A percentile compares a stretch with the other conserved stretches of the same genome.
Evolutionary conservation across 2,329 filamentous ascomycete species (phyloP).

Genomic region (Penicillium sp.): DNA sequence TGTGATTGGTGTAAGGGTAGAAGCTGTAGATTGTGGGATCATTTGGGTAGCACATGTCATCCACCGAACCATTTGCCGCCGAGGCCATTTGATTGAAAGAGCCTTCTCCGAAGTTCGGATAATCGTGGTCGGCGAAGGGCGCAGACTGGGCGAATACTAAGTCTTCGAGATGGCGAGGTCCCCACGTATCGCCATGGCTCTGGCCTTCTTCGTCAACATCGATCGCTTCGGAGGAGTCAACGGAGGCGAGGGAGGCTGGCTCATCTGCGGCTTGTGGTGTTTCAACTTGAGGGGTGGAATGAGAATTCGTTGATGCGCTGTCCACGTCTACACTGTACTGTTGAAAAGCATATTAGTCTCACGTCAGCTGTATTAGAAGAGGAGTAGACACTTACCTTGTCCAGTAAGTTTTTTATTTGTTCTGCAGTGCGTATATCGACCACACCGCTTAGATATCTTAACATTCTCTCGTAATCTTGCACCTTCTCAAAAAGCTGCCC

Average conservation of each 20-base stretch:
- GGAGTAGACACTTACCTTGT: constrained; percentile 31
- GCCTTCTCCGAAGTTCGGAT: not conserved
- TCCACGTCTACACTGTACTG: constrained; percentile 27
- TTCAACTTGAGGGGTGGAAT: constrained; percentile 14
- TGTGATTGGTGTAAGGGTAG: constrained; percentile 30
- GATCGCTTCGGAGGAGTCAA: constrained; percentile 45
- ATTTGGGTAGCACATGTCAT: constrained; percentile 37
- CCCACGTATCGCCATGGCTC: constrained; percentile 27
- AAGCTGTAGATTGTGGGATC: constrained; percentile 43
- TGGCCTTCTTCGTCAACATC: constrained; percentile 47
- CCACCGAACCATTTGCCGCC: constrained; percentile 3
- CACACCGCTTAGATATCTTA: constrained; percentile 34
- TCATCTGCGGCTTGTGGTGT: constrained; percentile 24
- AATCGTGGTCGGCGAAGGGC: constrained; percentile 1
- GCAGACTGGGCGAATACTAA: not conserved
- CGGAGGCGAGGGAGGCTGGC: constrained; percentile 30
- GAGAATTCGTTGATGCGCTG: constrained; percentile 24
- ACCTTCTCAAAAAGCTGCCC: constrained; percentile 32
- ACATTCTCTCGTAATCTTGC: constrained; percentile 39
- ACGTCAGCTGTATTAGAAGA: not conserved
- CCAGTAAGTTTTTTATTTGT: constrained; percentile 36
- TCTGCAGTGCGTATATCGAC: constrained; percentile 35
- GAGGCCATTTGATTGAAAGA: constrained; percentile 11
- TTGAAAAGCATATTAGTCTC: constrained; percentile 4
- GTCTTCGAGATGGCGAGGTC: constrained; percentile 7